A percentile compares a stretch with the other conserved stretches of the same genome.
phyloP scores from a whole-genome alignment of 768 basidiomycete genomes.

The Suillus placidus region DNA sequence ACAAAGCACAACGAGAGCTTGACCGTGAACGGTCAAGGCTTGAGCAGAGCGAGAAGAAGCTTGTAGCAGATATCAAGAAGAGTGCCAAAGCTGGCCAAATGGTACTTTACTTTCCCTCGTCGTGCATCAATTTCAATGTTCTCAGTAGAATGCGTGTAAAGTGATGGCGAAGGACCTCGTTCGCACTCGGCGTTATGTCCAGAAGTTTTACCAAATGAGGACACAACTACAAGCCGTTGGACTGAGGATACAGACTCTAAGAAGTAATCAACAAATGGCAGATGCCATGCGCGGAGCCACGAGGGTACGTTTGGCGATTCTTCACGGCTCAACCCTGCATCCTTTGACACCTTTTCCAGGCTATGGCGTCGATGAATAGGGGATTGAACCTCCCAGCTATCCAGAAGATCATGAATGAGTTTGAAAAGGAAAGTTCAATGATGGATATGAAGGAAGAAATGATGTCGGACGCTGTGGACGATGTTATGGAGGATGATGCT shows the following conservation, averaged over 20 bases:
- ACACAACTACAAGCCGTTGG: constrained; percentile 97
- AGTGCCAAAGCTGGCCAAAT: constrained; percentile 95
- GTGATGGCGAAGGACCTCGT: constrained; percentile 99
- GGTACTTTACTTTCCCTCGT: constrained; percentile 47
- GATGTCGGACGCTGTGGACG: constrained; percentile 99
- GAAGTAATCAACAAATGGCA: constrained; percentile 99
- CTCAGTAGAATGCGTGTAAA: constrained; percentile 90
- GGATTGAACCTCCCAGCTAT: constrained; percentile 94
- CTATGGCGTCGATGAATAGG: constrained; percentile 98
- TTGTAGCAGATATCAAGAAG: constrained; percentile 93
- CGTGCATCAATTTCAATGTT: constrained; percentile 21
- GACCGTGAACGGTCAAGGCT: constrained; percentile 94
- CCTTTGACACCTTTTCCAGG: constrained; percentile 49
- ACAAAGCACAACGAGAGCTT: constrained; percentile 97
- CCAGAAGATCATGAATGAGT: constrained; percentile 96
- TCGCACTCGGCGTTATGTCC: constrained; percentile 90
- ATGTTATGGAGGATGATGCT: constrained; percentile 89
- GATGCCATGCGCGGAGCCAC: constrained; percentile 99
- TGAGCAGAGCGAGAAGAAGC: constrained; percentile 96
- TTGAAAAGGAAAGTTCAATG: constrained; percentile 94
- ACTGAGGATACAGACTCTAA: constrained; percentile 91
- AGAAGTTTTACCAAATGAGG: constrained; percentile 99
- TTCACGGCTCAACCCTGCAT: constrained; percentile 4
- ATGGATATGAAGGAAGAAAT: constrained; percentile 99
- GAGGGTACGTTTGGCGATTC: constrained; percentile 59